Evolutionary conservation across 2,329 filamentous ascomycete genomes (phyloP).

Genomic region (Diaporthe capsici): DNA sequence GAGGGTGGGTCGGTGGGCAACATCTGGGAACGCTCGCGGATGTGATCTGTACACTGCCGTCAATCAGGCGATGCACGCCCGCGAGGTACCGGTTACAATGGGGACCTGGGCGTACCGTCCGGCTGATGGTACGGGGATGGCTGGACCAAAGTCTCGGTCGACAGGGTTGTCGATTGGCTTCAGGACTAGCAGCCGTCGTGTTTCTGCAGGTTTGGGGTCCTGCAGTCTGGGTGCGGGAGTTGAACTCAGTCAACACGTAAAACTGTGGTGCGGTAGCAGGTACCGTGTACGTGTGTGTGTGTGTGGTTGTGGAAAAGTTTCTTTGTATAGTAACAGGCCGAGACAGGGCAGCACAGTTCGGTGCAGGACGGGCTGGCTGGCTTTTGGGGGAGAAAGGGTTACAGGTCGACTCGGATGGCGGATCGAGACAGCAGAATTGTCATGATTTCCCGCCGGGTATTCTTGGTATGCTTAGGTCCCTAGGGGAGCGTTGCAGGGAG

Average conservation of each 20-base stretch:
- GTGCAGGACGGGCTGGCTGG: not conserved
- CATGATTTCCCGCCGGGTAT: not conserved
- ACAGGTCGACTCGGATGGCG: constrained; percentile 22
- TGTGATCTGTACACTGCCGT: constrained; percentile 39
- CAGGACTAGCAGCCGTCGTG: constrained; percentile 28
- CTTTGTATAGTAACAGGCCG: constrained; percentile 25
- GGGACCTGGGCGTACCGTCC: not conserved
- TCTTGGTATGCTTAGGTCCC: constrained; percentile 8
- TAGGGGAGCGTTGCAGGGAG: constrained; percentile 16
- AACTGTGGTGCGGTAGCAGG: constrained; percentile 22
- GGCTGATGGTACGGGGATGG: constrained; percentile 20
- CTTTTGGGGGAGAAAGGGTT: not conserved
- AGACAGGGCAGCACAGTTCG: not conserved
- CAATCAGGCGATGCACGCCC: constrained; percentile 33
- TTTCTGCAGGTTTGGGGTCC: constrained; percentile 32
- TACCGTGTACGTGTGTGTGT: not conserved
- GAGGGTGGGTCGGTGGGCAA: constrained; percentile 36
- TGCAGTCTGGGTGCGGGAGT: constrained; percentile 31
- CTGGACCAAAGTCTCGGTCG: constrained; percentile 20
- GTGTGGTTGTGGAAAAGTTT: constrained; percentile 3
- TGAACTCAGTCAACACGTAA: constrained; percentile 24
- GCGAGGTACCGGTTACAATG: constrained; percentile 31
- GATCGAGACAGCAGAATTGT: constrained; percentile 1
- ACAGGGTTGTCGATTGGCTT: constrained; percentile 36
- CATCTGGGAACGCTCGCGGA: constrained; percentile 37